Conservation (phyloP, 202 grass and related monocot genomes). For the Eragrostis tef region DNA sequence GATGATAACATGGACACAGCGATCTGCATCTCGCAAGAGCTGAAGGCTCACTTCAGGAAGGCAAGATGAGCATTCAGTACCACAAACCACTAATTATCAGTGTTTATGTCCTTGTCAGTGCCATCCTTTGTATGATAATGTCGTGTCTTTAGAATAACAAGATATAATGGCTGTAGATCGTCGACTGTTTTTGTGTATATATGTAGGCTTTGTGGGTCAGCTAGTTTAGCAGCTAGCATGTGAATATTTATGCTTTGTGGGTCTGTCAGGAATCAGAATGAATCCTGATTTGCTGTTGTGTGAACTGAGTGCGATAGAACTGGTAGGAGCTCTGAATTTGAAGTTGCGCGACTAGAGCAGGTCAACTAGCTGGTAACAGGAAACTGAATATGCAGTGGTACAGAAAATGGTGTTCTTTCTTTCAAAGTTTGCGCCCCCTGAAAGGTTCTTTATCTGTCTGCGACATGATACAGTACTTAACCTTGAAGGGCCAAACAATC, state of each 20-base stretch:
- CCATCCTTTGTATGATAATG: not conserved
- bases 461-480: too few relatives aligned
- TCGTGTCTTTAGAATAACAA: not conserved
- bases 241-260: not conserved
- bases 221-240: not conserved
- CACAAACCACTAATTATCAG: slow-evolving; percentile 27
- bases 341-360: not conserved
- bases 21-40: slow-evolving; percentile 72
- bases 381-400: not conserved
- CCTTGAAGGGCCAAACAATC: not conserved
- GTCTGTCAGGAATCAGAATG: not conserved
- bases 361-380: not conserved
- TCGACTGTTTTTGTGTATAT: not conserved
- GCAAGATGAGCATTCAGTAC: slow-evolving; percentile 1
- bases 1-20: slow-evolving; percentile 73
- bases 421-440: too few relatives aligned
- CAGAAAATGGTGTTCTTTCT: not conserved
- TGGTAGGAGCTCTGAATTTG: not conserved
- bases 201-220: not conserved
- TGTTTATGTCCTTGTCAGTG: not conserved
- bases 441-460: too few relatives aligned
- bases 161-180: not conserved
- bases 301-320: not conserved
- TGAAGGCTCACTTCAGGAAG: slow-evolving; percentile 62
- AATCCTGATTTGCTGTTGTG: not conserved